Percentiles rank a stretch among this genome's conserved stretches.
These are phyloP conservation scores for Penicillium sp. DNA, from an alignment of 2,329 filamentous ascomycete species.

Conservation along the genomic window DNA sequence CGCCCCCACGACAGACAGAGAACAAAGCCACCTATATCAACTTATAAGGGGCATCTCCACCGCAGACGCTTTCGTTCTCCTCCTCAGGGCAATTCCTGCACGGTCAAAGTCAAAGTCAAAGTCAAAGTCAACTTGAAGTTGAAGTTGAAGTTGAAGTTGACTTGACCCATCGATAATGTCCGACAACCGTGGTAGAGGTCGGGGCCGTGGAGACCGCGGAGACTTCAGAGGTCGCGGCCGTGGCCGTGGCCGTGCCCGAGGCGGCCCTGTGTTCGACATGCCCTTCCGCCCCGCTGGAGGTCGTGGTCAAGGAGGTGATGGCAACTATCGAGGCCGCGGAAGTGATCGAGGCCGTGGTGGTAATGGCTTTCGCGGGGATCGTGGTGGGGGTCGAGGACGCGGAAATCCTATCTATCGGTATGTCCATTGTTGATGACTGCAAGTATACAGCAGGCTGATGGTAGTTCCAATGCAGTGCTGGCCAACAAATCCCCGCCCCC, in stretches of 20 bases:
- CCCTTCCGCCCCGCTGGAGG: slow-evolving; percentile 12
- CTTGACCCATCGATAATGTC: slow-evolving; percentile 9
- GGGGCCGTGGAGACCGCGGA: slow-evolving; percentile 21
- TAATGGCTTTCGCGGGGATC: too few species aligned
- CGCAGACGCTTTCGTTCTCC: too few species aligned
- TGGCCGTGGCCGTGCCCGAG: slow-evolving; percentile 22
- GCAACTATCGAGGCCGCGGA: slow-evolving; percentile 22
- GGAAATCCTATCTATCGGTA: slow-evolving; percentile 37
- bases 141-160: too few species aligned
- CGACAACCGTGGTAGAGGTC: slow-evolving; percentile 23
- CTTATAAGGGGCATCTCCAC: too few species aligned
- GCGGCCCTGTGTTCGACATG: slow-evolving; percentile 14
- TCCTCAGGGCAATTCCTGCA: too few species aligned
- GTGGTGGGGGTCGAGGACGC: slow-evolving; percentile 30
- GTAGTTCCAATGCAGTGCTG: slow-evolving; percentile 21
- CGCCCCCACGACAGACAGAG: too few species aligned
- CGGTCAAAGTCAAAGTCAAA: too few species aligned
- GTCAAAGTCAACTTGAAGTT: too few species aligned
- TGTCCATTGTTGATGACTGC: slow-evolving; percentile 17
- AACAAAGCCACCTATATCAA: too few species aligned
- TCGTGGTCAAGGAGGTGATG: slow-evolving; percentile 8
- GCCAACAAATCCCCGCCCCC: slow-evolving; percentile 22
- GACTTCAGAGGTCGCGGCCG: slow-evolving; percentile 29
- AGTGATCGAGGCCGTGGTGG: slow-evolving; percentile 18
- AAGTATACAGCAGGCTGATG: background rate